phyloP scores from a whole-genome alignment of 2,329 filamentous ascomycete genomes.

The Akanthomyces uredinophilus region DNA sequence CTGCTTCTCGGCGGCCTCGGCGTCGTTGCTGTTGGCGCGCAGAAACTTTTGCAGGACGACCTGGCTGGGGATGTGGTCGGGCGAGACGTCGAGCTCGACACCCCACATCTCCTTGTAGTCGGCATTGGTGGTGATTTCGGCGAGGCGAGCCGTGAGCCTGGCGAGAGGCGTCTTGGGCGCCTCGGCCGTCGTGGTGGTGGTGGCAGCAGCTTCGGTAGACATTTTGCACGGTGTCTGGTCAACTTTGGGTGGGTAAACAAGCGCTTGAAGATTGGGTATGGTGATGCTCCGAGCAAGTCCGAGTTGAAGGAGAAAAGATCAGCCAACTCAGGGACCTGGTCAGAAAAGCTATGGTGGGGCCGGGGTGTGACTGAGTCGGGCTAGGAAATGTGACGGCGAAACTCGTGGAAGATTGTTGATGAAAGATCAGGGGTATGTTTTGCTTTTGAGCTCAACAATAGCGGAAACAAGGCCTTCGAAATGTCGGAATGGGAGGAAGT shows the following conservation, averaged over 20 bases:
- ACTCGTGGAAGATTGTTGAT: neutral
- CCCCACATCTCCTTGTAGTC: slow-evolving; percentile 82
- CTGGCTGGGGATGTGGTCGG: slow-evolving; percentile 63
- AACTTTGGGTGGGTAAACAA: neutral
- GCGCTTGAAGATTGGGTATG: neutral
- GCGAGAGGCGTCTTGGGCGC: slow-evolving; percentile 37
- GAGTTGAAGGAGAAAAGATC: neutral
- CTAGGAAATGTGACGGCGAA: neutral
- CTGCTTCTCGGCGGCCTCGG: slow-evolving; percentile 70
- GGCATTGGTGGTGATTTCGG: slow-evolving; percentile 50
- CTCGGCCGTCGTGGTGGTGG: slow-evolving; percentile 6
- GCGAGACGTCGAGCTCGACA: slow-evolving; percentile 55
- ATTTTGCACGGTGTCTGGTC: slow-evolving; percentile 17
- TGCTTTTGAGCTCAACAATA: neutral
- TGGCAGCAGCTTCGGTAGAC: slow-evolving; percentile 25
- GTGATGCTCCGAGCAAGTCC: slow-evolving; percentile 3
- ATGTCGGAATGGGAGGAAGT: neutral
- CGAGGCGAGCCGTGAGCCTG: slow-evolving; percentile 54
- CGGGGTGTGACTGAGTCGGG: neutral
- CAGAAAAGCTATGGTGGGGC: slow-evolving; percentile 3
- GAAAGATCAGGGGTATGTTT: neutral
- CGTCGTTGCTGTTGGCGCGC: slow-evolving; percentile 76
- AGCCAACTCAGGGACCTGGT: neutral
- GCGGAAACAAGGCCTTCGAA: neutral
- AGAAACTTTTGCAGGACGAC: slow-evolving; percentile 91